Conservation (phyloP, 164 flowering plant genomes). For the Piper betle region DNA sequence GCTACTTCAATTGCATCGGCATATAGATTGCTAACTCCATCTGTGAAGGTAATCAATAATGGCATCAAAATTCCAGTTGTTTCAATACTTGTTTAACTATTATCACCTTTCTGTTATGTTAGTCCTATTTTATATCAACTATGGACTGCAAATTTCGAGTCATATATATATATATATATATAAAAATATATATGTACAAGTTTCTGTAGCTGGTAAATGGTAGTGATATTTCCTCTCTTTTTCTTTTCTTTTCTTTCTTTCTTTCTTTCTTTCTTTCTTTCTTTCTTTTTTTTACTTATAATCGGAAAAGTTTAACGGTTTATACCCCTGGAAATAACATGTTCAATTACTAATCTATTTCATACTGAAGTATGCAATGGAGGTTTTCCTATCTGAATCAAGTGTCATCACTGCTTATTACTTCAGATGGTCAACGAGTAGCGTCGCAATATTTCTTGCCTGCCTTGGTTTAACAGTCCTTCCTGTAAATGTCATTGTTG, state of each 20-base stretch:
- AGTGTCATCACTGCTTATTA: constrained; percentile 64
- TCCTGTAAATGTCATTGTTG: constrained; percentile 67
- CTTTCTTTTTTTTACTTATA: too few species aligned
- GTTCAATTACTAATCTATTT: constrained; percentile 67
- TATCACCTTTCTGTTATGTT: too few species aligned
- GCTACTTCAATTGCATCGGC: constrained; percentile 50
- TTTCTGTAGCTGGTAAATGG: too few species aligned
- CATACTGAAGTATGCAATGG: constrained; percentile 91
- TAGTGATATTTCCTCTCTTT: not conserved
- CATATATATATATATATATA: too few species aligned
- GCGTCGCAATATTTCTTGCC: constrained; percentile 74
- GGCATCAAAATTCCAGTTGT: too few species aligned
- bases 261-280: too few species aligned
- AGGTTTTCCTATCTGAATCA: constrained; percentile 68
- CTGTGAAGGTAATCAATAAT: constrained; percentile 49
- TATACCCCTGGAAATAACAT: constrained; percentile 17
- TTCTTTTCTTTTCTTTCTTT: too few species aligned
- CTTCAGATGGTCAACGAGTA: constrained; percentile 60
- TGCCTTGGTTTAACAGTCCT: constrained; percentile 86
- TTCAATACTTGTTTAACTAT: too few species aligned
- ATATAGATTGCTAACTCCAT: constrained; percentile 60
- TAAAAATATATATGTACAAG: too few species aligned
- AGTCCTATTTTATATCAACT: too few species aligned
- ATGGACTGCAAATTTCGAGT: too few species aligned
- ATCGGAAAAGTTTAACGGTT: constrained; percentile 10